Base-by-base conservation (phyloP, 2,329 filamentous ascomycete genomes). In the Aspergillus fischeri region DNA sequence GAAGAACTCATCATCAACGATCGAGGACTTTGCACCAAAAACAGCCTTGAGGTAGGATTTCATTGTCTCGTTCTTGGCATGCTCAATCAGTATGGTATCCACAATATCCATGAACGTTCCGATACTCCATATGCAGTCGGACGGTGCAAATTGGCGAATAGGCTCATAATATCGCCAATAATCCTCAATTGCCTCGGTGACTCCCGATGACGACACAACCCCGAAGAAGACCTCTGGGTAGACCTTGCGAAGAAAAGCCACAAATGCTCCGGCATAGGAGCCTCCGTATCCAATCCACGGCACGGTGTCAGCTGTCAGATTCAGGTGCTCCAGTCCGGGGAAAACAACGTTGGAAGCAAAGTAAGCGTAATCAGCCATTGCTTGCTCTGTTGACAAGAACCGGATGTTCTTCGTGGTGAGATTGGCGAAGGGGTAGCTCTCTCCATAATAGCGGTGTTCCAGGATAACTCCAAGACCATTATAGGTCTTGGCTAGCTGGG, bases 371-470 rank as follows among this genome's bases (percentile, higher is more conserved):
- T 96, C 91, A 7, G 90, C 91, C 42, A 95, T 71, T 0, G 91
- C 86, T 71, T 96, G 91, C 64, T 92, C 89, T 0, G 91, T 94
- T 0, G 89, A 88, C 67, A 96, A 77, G 77, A 94, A 96, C 2
- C 91, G 86, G 61, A 95, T 75, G 64, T 84, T 92, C 68, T 89
- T 77, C 0, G 85, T 87, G 0, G 82, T 82, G 21, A 93, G 78
- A 66, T 92, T 82, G 1, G 80, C 71, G 0, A 84, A 83, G 0
- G 91, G 90, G 54, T 87, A 86, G 69, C 89, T 92, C 11, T 80
- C 81, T 55, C 91, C 91, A 68, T 96, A 96, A 78, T 95, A 96
- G 29, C 91, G 85, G 68, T 96, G 91, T 76, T 96, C 91, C 2
- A 96, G 81, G 49, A 96, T 83, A 2, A 96, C 88, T 3, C 87